Percentiles rank a stretch among this genome's conserved stretches.
phyloP scores from a whole-genome alignment of 495 filamentous ascomycete genomes.

The Achaetomiella virescens region DNA sequence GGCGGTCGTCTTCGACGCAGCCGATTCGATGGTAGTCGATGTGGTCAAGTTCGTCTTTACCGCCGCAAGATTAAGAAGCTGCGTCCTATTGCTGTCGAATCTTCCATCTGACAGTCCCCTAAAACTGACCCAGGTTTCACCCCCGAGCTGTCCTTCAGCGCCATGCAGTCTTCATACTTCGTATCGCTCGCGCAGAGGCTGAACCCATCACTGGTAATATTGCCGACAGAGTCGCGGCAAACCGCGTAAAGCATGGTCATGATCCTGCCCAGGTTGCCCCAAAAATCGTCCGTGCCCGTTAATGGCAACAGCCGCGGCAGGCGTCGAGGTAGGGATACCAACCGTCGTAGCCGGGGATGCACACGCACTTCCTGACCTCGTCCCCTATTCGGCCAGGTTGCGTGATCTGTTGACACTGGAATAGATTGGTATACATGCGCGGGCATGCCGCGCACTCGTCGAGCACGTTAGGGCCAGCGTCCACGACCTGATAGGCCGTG shows the following conservation, averaged over 20 bases:
- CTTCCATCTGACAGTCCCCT: neutral
- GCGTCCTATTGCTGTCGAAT: neutral
- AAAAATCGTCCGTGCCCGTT: neutral
- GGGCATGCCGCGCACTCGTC: constrained; percentile 1
- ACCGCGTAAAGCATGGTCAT: neutral
- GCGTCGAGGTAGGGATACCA: constrained; percentile 6
- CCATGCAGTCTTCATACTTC: neutral
- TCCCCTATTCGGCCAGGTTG: neutral
- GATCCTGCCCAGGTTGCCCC: neutral
- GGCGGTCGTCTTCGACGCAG: neutral
- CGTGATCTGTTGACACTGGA: neutral
- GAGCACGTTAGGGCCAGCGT: neutral
- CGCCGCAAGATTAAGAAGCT: neutral
- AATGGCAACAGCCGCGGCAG: neutral
- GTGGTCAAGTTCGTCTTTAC: neutral
- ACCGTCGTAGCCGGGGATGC: neutral
- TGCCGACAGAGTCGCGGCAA: neutral
- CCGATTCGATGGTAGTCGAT: neutral
- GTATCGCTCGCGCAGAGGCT: neutral
- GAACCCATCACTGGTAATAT: neutral
- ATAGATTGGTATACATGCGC: neutral
- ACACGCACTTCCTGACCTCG: neutral
- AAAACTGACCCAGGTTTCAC: neutral
- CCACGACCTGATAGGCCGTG: neutral
- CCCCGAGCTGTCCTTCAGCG: neutral